Percentiles rank a stretch among this genome's conserved stretches.
Evolutionary conservation across 2,329 filamentous ascomycete genomes (phyloP).

Genomic region (Arthrobotrys sphaeroides): DNA sequence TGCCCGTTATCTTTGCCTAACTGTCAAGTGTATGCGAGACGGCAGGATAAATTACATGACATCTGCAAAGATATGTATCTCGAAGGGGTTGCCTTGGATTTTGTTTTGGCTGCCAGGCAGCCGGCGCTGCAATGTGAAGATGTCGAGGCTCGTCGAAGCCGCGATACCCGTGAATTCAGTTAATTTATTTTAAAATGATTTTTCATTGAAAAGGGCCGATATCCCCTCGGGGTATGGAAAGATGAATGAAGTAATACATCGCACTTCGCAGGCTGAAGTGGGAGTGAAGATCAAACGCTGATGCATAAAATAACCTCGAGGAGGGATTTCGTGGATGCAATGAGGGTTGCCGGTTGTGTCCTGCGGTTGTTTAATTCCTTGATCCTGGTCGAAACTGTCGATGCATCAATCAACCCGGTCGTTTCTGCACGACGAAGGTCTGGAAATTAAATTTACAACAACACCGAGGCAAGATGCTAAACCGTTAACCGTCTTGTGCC

Average conservation of each 20-base stretch:
- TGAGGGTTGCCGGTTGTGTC: too few species aligned
- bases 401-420: conserved; percentile 17
- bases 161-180: too few species aligned
- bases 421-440: conserved; percentile 4
- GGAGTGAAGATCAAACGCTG: neutral
- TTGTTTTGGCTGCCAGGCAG: neutral
- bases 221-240: too few species aligned
- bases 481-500: conserved; percentile 10
- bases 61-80: neutral
- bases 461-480: conserved; percentile 1
- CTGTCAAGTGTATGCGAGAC: conserved; percentile 15
- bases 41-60: conserved; percentile 16
- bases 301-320: neutral
- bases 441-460: conserved; percentile 12
- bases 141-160: too few species aligned
- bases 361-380: conserved; percentile 27
- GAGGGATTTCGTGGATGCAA: neutral
- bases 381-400: conserved; percentile 44
- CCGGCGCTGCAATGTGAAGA: too few species aligned
- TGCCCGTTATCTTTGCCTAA: conserved; percentile 8
- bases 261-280: neutral
- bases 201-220: too few species aligned
- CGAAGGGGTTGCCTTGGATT: neutral
- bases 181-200: too few species aligned
- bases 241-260: too few species aligned